phyloP scores from a whole-genome alignment of 176 grass and related monocot species.

The Rhynchospora tenuis region DNA sequence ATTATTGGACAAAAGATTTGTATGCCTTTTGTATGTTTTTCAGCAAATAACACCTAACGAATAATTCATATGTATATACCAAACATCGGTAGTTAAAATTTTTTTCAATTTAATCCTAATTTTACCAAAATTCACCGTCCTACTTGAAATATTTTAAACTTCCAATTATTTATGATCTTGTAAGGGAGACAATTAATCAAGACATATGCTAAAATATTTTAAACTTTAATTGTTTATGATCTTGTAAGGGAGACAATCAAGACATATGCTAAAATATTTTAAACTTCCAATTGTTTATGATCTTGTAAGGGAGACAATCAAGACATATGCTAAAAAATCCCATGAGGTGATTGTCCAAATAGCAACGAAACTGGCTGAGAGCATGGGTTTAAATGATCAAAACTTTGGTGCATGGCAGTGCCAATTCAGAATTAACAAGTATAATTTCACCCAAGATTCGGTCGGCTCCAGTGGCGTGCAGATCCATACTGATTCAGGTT shows the following conservation, averaged over 20 bases:
- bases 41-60: no score
- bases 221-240: background rate
- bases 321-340: conserved; percentile 36
- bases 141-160: background rate
- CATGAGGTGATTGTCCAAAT: conserved; percentile 44
- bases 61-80: background rate
- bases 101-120: background rate
- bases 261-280: no score
- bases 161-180: background rate
- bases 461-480: conserved; percentile 52
- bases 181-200: no score
- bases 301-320: conserved; percentile 36
- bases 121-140: background rate
- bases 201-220: no score
- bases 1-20: background rate
- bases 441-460: conserved; percentile 49
- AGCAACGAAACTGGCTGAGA: conserved; percentile 43
- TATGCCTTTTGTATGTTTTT: no score
- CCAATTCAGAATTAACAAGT: conserved; percentile 63
- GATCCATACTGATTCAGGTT: conserved; percentile 64
- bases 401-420: conserved; percentile 57
- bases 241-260: no score
- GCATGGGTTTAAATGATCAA: conserved; percentile 38
- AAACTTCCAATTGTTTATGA: background rate
- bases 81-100: background rate